Percentiles rank a stretch among this genome's conserved stretches.
Evolutionary conservation across 2,329 filamentous ascomycete species (phyloP).

Genomic region (Mycocentrospora acerina): DNA sequence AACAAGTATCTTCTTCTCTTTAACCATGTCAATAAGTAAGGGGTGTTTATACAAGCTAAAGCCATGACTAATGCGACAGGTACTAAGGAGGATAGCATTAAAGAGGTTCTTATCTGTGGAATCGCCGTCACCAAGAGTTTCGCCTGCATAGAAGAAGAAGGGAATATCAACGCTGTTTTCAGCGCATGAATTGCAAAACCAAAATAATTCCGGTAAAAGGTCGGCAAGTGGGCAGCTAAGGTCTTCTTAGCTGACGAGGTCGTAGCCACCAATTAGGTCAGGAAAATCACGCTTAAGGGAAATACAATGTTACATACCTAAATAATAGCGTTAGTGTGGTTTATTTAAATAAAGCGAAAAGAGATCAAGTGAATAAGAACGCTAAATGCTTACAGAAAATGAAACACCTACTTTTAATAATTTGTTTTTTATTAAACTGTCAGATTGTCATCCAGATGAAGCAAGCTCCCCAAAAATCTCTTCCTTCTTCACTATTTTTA

Average conservation of each 20-base stretch:
- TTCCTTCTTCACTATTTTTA: conserved; percentile 68
- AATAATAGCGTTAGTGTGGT: conserved; percentile 1
- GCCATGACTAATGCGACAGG: conserved; percentile 84
- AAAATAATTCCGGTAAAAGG: conserved; percentile 81
- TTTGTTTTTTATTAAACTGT: conserved; percentile 60
- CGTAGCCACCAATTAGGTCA: conserved; percentile 80
- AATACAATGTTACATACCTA: conserved; percentile 82
- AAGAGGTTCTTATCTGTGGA: conserved; percentile 81
- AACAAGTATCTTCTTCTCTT: conserved; percentile 81
- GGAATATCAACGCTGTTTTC: conserved; percentile 79
- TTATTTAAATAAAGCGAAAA: too few relatives aligned
- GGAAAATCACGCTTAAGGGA: conserved; percentile 77
- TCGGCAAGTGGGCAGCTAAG: conserved; percentile 72
- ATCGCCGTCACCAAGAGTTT: conserved; percentile 78
- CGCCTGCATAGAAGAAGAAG: conserved; percentile 95
- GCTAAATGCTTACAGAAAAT: background rate
- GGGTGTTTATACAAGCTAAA: conserved; percentile 92
- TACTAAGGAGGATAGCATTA: conserved; percentile 83
- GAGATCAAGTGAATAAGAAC: too few relatives aligned
- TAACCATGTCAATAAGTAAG: conserved; percentile 82
- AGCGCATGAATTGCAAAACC: conserved; percentile 85
- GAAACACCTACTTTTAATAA: conserved; percentile 61
- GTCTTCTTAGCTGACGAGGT: conserved; percentile 88
- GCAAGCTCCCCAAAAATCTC: conserved; percentile 79
- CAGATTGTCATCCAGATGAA: conserved; percentile 84